Conservation (phyloP, 176 grass and related monocot species). For the Guadua angustifolia region DNA sequence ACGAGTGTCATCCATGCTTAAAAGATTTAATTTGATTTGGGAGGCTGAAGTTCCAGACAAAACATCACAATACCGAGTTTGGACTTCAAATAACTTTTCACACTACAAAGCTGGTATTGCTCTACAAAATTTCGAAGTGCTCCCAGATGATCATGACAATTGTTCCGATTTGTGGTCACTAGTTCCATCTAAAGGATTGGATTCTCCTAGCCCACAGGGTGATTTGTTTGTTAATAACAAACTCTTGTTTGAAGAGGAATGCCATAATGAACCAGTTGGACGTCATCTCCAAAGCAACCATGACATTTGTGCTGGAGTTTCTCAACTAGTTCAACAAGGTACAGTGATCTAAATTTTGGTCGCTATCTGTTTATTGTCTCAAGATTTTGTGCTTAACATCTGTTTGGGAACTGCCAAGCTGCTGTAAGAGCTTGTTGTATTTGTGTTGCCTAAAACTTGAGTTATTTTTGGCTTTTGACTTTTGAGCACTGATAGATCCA, state of each 20-base stretch:
- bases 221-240: slow-evolving; percentile 42
- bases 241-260: slow-evolving; percentile 50
- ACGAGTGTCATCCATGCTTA: slow-evolving; percentile 68
- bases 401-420: slow-evolving; percentile 6
- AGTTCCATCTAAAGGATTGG: slow-evolving; percentile 52
- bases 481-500: slow-evolving; percentile 24
- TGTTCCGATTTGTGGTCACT: slow-evolving; percentile 46
- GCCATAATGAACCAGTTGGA: slow-evolving; percentile 44
- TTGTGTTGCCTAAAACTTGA: slow-evolving; percentile 16
- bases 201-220: slow-evolving; percentile 29
- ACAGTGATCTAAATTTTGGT: not conserved
- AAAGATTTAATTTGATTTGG: slow-evolving; percentile 71
- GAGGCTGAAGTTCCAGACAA: slow-evolving; percentile 77
- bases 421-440: slow-evolving; percentile 9
- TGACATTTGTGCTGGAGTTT: slow-evolving; percentile 39
- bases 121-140: slow-evolving; percentile 55
- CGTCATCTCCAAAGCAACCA: slow-evolving; percentile 36
- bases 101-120: slow-evolving; percentile 55
- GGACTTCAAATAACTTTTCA: slow-evolving; percentile 76
- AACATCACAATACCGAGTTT: slow-evolving; percentile 76
- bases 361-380: slow-evolving; percentile 17
- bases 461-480: slow-evolving; percentile 8
- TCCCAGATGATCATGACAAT: slow-evolving; percentile 47
- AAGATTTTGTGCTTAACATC: slow-evolving; percentile 21
- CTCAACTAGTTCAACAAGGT: slow-evolving; percentile 50